phyloP scores from a whole-genome alignment of 371 early-diverging fungal species.

The Rhizomucor pusillus region DNA sequence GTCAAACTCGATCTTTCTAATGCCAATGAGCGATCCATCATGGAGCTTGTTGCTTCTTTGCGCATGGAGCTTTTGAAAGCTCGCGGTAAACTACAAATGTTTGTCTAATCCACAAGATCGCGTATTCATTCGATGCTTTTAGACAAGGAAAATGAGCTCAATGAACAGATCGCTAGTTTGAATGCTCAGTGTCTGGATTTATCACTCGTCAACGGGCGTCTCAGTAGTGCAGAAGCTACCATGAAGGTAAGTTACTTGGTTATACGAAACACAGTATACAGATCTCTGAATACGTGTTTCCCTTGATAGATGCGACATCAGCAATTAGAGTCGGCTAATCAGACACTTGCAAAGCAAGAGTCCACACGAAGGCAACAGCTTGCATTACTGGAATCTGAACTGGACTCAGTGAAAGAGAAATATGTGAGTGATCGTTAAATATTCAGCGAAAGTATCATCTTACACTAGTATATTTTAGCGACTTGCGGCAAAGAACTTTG shows the following conservation, averaged over 20 bases:
- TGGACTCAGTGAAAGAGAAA: not conserved
- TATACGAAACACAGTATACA: not conserved
- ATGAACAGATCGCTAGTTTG: not conserved
- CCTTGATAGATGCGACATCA: too few relatives aligned
- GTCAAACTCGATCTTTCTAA: not conserved
- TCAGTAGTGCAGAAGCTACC: not conserved
- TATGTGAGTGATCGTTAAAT: not conserved
- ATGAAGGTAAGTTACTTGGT: not conserved
- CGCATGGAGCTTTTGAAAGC: not conserved
- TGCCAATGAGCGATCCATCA: not conserved
- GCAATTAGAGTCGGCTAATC: too few relatives aligned
- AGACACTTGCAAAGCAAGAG: not conserved
- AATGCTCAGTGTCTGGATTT: not conserved
- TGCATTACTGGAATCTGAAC: not conserved
- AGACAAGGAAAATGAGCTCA: not conserved
- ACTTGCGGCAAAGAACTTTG: not conserved
- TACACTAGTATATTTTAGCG: not conserved
- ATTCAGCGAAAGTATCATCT: not conserved
- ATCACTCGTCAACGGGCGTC: not conserved
- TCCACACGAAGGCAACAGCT: not conserved
- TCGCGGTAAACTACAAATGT: not conserved
- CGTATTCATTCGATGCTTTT: not conserved
- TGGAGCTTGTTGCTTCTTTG: not conserved
- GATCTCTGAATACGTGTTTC: too few relatives aligned
- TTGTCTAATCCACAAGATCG: not conserved